Percentiles rank a stretch among this genome's conserved stretches.
phyloP scores from a whole-genome alignment of 2,329 filamentous ascomycete species.

The Diaporthe caulivora region DNA sequence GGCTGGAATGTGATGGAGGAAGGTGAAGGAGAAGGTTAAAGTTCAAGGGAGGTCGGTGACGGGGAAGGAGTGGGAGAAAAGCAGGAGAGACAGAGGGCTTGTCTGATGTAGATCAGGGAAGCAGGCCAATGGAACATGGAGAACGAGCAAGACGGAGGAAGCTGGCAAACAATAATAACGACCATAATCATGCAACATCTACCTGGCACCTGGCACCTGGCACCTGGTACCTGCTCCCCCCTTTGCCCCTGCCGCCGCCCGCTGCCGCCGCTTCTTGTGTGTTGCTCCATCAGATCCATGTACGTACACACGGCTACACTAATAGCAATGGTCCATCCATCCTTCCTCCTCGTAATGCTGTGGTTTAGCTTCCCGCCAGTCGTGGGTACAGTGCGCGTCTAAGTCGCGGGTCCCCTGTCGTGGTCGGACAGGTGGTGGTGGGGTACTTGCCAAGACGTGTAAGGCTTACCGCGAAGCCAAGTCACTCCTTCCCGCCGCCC shows the following conservation, averaged over 20 bases:
- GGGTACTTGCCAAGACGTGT: conserved; percentile 23
- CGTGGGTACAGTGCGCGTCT: conserved; percentile 29
- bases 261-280: background rate
- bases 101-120: conserved; percentile 19
- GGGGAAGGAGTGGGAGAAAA: background rate
- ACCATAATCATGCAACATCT: conserved; percentile 3
- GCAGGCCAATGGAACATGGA: conserved; percentile 1
- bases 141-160: background rate
- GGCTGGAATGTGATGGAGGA: conserved; percentile 21
- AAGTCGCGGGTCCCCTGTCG: conserved; percentile 14
- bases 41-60: conserved; percentile 6
- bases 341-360: conserved; percentile 16
- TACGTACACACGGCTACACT: background rate
- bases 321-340: background rate
- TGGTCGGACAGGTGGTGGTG: background rate
- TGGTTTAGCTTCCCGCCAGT: conserved; percentile 26
- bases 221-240: background rate
- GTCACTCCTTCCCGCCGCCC: conserved; percentile 30
- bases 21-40: background rate
- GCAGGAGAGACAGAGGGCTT: background rate
- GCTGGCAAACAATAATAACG: conserved; percentile 14
- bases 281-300: conserved; percentile 7
- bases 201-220: conserved; percentile 2
- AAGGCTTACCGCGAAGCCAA: conserved; percentile 16
- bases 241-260: conserved; percentile 22